Base-by-base conservation (phyloP, 1,139 yeast genomes). In the Nadsonia commutata region DNA sequence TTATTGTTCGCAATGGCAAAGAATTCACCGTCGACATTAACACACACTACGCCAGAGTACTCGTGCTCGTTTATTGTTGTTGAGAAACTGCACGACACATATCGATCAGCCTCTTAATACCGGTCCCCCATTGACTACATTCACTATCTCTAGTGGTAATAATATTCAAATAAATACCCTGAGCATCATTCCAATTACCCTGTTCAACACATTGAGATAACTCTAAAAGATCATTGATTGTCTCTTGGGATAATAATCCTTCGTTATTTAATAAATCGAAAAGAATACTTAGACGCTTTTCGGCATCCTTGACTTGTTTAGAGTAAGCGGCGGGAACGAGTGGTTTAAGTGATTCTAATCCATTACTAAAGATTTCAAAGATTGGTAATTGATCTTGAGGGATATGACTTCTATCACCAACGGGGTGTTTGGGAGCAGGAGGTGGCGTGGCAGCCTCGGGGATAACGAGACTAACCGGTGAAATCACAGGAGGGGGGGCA, bases 61-160 rank as follows among this genome's bases (percentile, higher is more conserved):
- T n/a, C n/a, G n/a, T n/a, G n/a, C n/a, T n/a, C n/a, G n/a, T n/a
- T n/a, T n/a, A n/a, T n/a, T 17, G 16, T 17, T 31, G n/a, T 36
- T 43, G 38, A 31, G 42, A 47, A 21, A 57, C 56, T n/a, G 62
- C 65, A 39, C 54, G 45, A 9, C 58, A 54, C 78, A 90, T 82
- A 49, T 81, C 83, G 49, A 90, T 78, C 52, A 90, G 71, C 54
- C 96, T 76, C 64, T 82, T 85, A 43, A 90, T 80, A 55, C 98
- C 98, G 20, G 84, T 77, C 66, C 84, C 77, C 98, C 98, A 90
- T 54, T 81, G 78, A 11, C 95, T 95, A 51, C 83, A 76, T 60
- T 88, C 95, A 38, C 74, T 77, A 41, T 80, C 72, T 52, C 75
- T 73, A 37, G 74, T 71, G 7, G 86, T 72, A 41, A 83, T 74